Evolutionary conservation across 495 filamentous ascomycete species (phyloP).

Genomic region (Choiromyces venosus): DNA sequence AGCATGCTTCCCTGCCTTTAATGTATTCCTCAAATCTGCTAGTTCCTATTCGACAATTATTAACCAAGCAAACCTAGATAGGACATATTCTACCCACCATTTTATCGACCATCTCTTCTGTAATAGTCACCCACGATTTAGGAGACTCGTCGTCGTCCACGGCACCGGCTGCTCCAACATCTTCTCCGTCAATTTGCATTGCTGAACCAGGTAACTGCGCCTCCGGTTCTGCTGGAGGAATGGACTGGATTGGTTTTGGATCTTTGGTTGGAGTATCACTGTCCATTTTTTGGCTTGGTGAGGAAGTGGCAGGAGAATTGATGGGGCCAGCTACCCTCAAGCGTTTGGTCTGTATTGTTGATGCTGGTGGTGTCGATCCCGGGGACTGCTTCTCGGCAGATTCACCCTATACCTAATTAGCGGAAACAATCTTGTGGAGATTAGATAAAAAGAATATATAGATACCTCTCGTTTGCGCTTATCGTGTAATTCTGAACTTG

Average conservation of each 20-base stretch:
- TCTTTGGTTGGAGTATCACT: constrained; percentile 36
- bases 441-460: neutral
- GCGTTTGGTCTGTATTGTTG: constrained; percentile 18
- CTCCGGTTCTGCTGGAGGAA: neutral
- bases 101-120: neutral
- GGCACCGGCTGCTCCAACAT: neutral
- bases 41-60: constrained; percentile 21
- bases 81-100: neutral
- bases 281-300: constrained; percentile 6
- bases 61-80: neutral
- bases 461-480: constrained; percentile 38
- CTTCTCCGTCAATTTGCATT: constrained; percentile 7
- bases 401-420: constrained; percentile 13
- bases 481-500: constrained; percentile 21
- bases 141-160: neutral
- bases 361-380: neutral
- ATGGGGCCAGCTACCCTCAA: constrained; percentile 26
- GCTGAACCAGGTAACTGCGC: neutral
- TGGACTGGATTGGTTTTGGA: constrained; percentile 14
- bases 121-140: constrained; percentile 7
- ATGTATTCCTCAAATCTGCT: constrained; percentile 18
- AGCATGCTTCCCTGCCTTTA: constrained; percentile 17
- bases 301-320: neutral
- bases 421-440: constrained; percentile 7
- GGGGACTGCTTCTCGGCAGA: constrained; percentile 5